Evolutionary conservation across 106 monocot genomes (phyloP).

Genomic region (Posidonia australis): DNA sequence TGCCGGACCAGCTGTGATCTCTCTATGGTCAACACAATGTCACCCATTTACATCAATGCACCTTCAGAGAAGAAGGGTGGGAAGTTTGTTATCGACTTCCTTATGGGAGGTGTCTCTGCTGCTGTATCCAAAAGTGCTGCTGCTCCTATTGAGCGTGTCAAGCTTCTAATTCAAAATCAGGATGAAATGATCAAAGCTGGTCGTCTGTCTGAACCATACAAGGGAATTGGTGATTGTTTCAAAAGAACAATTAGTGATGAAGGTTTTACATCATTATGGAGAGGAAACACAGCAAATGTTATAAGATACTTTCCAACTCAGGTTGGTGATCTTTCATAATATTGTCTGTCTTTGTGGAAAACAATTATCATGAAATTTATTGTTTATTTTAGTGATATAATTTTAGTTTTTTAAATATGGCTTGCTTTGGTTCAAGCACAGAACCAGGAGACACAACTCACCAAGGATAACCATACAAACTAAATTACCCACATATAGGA

Average conservation of each 20-base stretch:
- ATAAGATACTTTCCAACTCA: constrained; percentile 21
- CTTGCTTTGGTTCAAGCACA: too few relatives aligned
- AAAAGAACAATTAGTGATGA: constrained; percentile 7
- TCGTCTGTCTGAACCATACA: constrained; percentile 15
- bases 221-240: constrained; percentile 19
- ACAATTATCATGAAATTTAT: too few relatives aligned
- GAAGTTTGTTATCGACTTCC: constrained; percentile 11
- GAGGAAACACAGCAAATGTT: constrained; percentile 20
- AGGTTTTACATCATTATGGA: constrained; percentile 7
- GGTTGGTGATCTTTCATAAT: not conserved
- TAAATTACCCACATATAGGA: too few relatives aligned
- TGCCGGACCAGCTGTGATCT: not conserved
- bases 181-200: constrained; percentile 18
- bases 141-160: constrained; percentile 17
- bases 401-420: too few relatives aligned
- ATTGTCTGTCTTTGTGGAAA: too few relatives aligned
- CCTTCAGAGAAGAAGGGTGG: constrained; percentile 8
- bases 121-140: constrained; percentile 16
- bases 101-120: constrained; percentile 18
- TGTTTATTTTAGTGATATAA: too few relatives aligned
- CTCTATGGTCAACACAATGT: not conserved
- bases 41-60: constrained; percentile 14
- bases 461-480: too few relatives aligned
- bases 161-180: constrained; percentile 17
- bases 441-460: too few relatives aligned